A percentile compares a stretch with the other conserved stretches of the same genome.
Evolutionary conservation across 345 rosid genomes (phyloP).

Genomic region (Eucalyptus curtisii): DNA sequence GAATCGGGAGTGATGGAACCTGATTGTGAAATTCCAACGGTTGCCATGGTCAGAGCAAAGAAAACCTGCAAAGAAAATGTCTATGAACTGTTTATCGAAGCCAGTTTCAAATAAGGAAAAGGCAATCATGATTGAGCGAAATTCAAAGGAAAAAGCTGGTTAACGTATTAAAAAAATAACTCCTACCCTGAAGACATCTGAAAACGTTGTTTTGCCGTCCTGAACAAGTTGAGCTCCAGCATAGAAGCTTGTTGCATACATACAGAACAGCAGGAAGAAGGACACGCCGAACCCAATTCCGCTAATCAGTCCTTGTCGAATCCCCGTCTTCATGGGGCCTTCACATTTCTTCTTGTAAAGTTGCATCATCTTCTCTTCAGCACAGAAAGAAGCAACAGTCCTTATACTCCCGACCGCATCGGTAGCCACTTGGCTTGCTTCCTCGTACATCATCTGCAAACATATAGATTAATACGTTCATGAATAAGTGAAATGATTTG

Average conservation of each 20-base stretch:
- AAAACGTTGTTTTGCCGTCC: conserved; percentile 33
- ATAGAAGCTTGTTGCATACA: conserved; percentile 63
- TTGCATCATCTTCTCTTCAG: conserved; percentile 75
- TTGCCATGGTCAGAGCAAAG: conserved; percentile 64
- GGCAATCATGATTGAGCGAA: neutral
- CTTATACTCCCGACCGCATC: conserved; percentile 88
- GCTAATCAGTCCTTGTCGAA: conserved; percentile 57
- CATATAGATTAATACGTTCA: neutral
- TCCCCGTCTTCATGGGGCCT: conserved; percentile 64
- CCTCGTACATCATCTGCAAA: conserved; percentile 74
- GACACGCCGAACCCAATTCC: conserved; percentile 61
- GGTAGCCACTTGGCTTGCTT: conserved; percentile 86
- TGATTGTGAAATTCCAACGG: conserved; percentile 60
- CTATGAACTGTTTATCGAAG: neutral
- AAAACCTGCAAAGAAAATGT: conserved; percentile 33
- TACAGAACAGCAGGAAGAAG: conserved; percentile 36
- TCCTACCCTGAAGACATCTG: conserved; percentile 55
- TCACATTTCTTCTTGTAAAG: conserved; percentile 68
- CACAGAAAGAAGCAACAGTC: conserved; percentile 83
- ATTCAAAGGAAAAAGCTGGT: neutral
- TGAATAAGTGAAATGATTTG: neutral
- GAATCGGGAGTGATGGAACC: conserved; percentile 64
- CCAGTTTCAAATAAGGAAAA: neutral
- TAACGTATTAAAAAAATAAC: neutral
- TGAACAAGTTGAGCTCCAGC: conserved; percentile 66